Evolutionary conservation across 2,329 filamentous ascomycete species (phyloP).

Genomic region (Fusarium equiseti): DNA sequence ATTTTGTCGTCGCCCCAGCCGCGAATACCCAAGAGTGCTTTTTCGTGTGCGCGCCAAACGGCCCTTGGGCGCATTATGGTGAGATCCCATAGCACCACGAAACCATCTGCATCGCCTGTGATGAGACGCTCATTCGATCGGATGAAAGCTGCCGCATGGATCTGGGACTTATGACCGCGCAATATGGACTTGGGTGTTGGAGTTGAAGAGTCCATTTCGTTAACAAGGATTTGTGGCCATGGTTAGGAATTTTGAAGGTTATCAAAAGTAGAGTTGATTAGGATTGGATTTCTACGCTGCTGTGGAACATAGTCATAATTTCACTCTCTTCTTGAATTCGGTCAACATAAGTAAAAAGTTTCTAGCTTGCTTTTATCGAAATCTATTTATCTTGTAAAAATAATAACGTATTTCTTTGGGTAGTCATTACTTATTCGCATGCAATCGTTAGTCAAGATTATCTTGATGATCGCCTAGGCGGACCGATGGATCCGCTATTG

Average conservation of each 20-base stretch:
- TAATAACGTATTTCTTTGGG: background rate
- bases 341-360: background rate
- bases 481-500: background rate
- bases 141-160: slow-evolving; percentile 82
- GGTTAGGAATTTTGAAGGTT: slow-evolving; percentile 6
- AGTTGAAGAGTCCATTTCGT: slow-evolving; percentile 47
- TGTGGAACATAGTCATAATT: slow-evolving; percentile 18
- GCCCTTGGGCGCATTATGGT: slow-evolving; percentile 82
- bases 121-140: slow-evolving; percentile 79
- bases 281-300: background rate
- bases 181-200: slow-evolving; percentile 72
- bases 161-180: slow-evolving; percentile 84
- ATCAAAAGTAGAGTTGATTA: background rate
- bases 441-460: background rate
- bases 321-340: background rate
- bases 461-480: background rate
- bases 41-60: slow-evolving; percentile 88
- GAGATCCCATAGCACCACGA: slow-evolving; percentile 87
- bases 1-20: slow-evolving; percentile 79
- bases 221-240: slow-evolving; percentile 10
- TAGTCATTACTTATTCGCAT: background rate
- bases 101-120: slow-evolving; percentile 91
- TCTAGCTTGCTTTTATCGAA: background rate
- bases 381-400: background rate
- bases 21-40: slow-evolving; percentile 79